Evolutionary conservation across 495 filamentous ascomycete genomes (phyloP).

Genomic region (Jackrogersella multiformis): DNA sequence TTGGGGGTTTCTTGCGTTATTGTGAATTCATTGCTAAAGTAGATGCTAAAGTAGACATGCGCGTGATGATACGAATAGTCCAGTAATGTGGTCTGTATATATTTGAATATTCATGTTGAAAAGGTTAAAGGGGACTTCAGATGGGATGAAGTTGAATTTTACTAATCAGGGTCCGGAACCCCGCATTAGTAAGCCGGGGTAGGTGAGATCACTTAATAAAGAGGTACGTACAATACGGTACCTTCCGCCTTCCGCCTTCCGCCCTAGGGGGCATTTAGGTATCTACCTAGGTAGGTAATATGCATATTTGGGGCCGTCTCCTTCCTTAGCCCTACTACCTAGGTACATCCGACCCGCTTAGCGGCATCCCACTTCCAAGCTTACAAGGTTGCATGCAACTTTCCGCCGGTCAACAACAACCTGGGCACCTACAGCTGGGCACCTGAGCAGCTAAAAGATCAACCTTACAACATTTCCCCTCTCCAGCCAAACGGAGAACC

Average conservation of each 20-base stretch:
- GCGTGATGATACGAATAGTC: no score
- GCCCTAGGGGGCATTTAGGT: no score
- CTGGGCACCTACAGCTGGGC: no score
- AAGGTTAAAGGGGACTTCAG: neutral
- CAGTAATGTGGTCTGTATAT: no score
- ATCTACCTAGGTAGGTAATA: slow-evolving; percentile 11
- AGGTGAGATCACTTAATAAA: neutral
- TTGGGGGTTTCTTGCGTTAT: no score
- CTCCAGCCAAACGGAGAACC: slow-evolving; percentile 12
- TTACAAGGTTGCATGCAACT: no score
- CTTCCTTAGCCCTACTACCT: neutral
- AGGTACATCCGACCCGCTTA: slow-evolving; percentile 7
- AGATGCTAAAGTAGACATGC: no score
- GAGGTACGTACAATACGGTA: neutral
- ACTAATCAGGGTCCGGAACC: slow-evolving; percentile 1
- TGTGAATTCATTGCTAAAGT: no score
- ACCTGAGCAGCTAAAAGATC: slow-evolving; percentile 5
- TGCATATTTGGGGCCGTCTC: neutral
- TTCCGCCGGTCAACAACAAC: slow-evolving; percentile 25
- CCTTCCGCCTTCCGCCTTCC: no score
- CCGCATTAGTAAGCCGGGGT: slow-evolving; percentile 13
- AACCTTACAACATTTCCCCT: slow-evolving; percentile 25
- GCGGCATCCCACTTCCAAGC: slow-evolving; percentile 27
- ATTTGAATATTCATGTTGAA: no score
- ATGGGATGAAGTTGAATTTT: slow-evolving; percentile 28